These are phyloP conservation scores for Pythium grandisporangium DNA, from an alignment of 352 stramenopile genomes.

Conservation along the genomic window DNA sequence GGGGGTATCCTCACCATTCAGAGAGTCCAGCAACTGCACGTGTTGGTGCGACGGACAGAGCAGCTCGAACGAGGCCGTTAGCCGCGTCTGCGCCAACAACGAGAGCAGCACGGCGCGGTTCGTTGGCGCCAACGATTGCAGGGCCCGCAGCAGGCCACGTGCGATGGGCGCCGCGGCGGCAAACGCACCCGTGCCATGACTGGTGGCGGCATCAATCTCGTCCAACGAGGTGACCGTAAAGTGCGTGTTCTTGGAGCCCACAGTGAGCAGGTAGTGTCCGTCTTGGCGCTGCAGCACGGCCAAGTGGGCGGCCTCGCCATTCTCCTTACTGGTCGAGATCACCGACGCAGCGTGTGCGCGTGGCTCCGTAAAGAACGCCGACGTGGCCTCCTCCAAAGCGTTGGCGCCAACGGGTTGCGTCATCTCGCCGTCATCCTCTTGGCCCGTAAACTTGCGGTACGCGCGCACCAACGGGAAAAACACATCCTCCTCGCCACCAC, in stretches of 20 bases:
- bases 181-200: conserved; percentile 31
- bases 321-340: conserved; percentile 73
- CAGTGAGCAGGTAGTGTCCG: conserved; percentile 52
- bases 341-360: conserved; percentile 31
- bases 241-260: conserved; percentile 82
- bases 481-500: no score
- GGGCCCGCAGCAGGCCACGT: conserved; percentile 26
- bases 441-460: conserved; percentile 76
- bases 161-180: conserved; percentile 40
- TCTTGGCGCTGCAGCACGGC: conserved; percentile 59
- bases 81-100: conserved; percentile 65
- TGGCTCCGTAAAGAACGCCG: conserved; percentile 73
- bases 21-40: conserved; percentile 62
- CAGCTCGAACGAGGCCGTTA: conserved; percentile 74
- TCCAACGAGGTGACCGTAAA: conserved; percentile 34
- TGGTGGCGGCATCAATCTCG: conserved; percentile 30
- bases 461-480: conserved; percentile 57
- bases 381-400: conserved; percentile 44
- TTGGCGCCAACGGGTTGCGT: conserved; percentile 12
- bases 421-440: conserved; percentile 64
- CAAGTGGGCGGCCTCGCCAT: conserved; percentile 67
- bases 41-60: conserved; percentile 66
- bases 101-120: conserved; percentile 50
- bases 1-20: conserved; percentile 54
- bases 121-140: conserved; percentile 19